A percentile compares a stretch with the other conserved stretches of the same genome.
These are phyloP conservation scores for Stephania yunnanensis DNA, from an alignment of 164 flowering plant genomes.

Conservation along the genomic window DNA sequence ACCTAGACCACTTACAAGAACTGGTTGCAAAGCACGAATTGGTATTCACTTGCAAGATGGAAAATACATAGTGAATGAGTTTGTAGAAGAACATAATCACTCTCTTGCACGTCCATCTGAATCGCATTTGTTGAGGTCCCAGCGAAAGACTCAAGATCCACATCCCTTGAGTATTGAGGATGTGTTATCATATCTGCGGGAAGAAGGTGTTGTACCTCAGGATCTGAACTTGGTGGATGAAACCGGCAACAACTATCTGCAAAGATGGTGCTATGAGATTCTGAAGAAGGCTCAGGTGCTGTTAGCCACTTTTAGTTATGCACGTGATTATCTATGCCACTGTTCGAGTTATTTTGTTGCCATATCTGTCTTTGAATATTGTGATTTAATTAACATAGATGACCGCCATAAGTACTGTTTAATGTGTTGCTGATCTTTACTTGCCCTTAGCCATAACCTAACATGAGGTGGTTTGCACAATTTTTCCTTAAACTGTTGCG, in stretches of 20 bases:
- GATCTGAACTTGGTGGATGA: conserved; percentile 12
- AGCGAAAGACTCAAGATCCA: conserved; percentile 18
- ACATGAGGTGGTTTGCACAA: not conserved
- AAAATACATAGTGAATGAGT: conserved; percentile 15
- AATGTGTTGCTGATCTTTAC: not conserved
- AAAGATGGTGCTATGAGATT: conserved; percentile 19
- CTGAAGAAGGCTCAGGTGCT: conserved; percentile 16
- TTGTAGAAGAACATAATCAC: conserved; percentile 19
- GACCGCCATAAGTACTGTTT: not conserved
- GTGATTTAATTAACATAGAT: not conserved
- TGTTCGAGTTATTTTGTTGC: not conserved
- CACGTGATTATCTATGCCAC: not conserved
- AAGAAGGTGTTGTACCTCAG: conserved; percentile 12
- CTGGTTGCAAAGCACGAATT: conserved; percentile 22
- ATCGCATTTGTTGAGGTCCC: conserved; percentile 17
- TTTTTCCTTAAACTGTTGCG: not conserved
- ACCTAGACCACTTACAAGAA: conserved; percentile 17
- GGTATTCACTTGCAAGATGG: conserved; percentile 19
- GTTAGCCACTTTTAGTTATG: not conserved
- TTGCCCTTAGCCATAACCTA: not conserved
- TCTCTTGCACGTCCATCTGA: conserved; percentile 17
- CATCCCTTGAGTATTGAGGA: conserved; percentile 16
- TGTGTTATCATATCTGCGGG: conserved; percentile 11
- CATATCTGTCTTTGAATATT: not conserved
- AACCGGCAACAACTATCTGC: conserved; percentile 12